Percentiles rank a stretch among this genome's conserved stretches.
These are phyloP conservation scores for Suillus hirtellus DNA, from an alignment of 768 basidiomycete genomes.

Conservation along the genomic window DNA sequence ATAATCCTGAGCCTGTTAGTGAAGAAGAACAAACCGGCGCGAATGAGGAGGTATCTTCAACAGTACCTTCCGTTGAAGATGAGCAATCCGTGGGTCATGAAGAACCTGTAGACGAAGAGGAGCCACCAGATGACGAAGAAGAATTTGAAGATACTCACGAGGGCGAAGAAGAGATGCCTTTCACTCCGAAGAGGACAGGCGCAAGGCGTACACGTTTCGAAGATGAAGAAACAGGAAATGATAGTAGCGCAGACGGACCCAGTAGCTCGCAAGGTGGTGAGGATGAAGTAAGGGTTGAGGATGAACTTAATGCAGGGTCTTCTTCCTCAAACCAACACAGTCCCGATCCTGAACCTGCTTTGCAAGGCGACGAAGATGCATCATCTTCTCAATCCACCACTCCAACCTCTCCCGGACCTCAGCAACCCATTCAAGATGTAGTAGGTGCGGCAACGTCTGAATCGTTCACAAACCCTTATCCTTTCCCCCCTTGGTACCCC, in stretches of 20 bases:
- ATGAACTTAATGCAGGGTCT: slow-evolving; percentile 12
- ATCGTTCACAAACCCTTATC: slow-evolving; percentile 56
- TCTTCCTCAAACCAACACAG: slow-evolving; percentile 8
- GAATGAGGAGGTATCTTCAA: neutral
- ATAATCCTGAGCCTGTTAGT: neutral
- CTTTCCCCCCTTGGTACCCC: slow-evolving; percentile 68
- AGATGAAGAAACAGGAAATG: slow-evolving; percentile 4
- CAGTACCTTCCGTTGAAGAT: neutral
- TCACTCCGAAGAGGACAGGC: neutral
- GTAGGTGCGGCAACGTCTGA: slow-evolving; percentile 1
- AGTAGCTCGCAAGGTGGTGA: neutral
- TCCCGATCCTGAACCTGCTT: neutral
- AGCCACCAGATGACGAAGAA: slow-evolving; percentile 12
- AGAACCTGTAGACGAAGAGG: slow-evolving; percentile 14
- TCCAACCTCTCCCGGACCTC: slow-evolving; percentile 10
- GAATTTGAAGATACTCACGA: neutral
- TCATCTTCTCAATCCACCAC: slow-evolving; percentile 6
- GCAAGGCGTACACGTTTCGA: neutral
- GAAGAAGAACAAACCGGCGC: neutral
- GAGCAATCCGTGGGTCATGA: neutral
- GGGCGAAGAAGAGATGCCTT: neutral
- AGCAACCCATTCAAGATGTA: slow-evolving; percentile 13
- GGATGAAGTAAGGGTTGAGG: slow-evolving; percentile 17
- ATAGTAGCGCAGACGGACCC: neutral
- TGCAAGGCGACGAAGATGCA: neutral